A percentile compares a stretch with the other conserved stretches of the same genome.
phyloP scores from a whole-genome alignment of 306 rosid genomes.

The Vicia sativa region DNA sequence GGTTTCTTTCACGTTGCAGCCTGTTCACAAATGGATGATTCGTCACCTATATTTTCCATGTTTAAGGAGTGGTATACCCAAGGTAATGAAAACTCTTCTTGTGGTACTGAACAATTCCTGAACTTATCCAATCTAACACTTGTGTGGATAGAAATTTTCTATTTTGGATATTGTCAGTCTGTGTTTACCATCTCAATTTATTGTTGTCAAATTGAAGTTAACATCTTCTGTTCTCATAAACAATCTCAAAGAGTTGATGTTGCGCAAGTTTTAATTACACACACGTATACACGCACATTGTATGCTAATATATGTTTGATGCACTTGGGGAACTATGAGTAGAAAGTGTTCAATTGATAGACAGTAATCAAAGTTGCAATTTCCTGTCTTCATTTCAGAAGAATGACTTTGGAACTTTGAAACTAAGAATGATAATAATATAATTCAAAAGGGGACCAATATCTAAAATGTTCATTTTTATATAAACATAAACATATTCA shows the following conservation, averaged over 20 bases:
- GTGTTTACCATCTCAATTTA: constrained; percentile 16
- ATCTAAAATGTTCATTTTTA: neutral
- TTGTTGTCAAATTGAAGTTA: constrained; percentile 4
- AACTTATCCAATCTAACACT: neutral
- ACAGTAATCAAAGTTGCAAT: neutral
- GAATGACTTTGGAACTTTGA: neutral
- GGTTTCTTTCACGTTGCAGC: constrained; percentile 56
- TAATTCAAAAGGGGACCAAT: neutral
- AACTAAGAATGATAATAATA: no score
- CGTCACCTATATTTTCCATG: constrained; percentile 96
- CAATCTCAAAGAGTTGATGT: constrained; percentile 17
- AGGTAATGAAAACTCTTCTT: constrained; percentile 55
- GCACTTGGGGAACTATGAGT: neutral
- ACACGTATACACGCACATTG: neutral
- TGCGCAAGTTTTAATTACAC: neutral
- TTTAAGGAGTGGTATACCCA: constrained; percentile 74
- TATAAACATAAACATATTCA: neutral
- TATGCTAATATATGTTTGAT: neutral
- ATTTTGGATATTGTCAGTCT: constrained; percentile 29
- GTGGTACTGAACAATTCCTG: neutral
- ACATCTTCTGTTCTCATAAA: constrained; percentile 15
- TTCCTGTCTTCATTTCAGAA: constrained; percentile 5
- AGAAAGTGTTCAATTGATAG: constrained; percentile 9
- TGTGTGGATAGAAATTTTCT: constrained; percentile 19
- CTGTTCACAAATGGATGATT: constrained; percentile 98